Evolutionary conservation across 768 basidiomycete genomes (phyloP).

Genomic region (Mrakia blollopis): DNA sequence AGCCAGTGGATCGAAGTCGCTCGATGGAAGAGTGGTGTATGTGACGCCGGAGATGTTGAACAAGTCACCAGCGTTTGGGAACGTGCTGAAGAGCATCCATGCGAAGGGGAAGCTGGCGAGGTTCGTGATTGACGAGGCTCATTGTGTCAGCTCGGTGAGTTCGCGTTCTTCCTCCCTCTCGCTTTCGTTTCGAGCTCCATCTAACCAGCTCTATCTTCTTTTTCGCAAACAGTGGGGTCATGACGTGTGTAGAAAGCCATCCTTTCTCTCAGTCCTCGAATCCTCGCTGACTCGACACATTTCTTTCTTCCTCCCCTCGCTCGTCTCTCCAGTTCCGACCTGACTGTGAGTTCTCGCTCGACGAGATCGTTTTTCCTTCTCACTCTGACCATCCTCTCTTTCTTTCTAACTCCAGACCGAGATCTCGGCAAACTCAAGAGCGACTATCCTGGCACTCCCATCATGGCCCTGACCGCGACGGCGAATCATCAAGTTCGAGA

Average conservation of each 20-base stretch:
- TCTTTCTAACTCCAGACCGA: conserved; percentile 36
- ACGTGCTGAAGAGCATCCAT: conserved; percentile 59
- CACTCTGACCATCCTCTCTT: conserved; percentile 53
- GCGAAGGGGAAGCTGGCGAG: conserved; percentile 60
- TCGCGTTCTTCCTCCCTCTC: background rate
- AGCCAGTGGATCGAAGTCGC: background rate
- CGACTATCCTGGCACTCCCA: conserved; percentile 72
- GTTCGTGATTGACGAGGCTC: conserved; percentile 95
- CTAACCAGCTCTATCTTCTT: background rate
- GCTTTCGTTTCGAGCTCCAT: background rate
- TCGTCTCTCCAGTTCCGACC: conserved; percentile 38
- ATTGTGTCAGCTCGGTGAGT: conserved; percentile 63
- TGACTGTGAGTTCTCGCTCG: conserved; percentile 40
- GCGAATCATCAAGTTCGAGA: conserved; percentile 71
- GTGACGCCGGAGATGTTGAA: conserved; percentile 86
- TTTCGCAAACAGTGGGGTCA: conserved; percentile 69
- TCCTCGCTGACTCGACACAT: conserved; percentile 34
- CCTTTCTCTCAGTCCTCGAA: too few species aligned
- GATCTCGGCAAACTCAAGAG: conserved; percentile 61
- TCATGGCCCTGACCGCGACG: conserved; percentile 96
- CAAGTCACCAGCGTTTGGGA: conserved; percentile 56
- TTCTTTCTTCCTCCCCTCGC: conserved; percentile 50
- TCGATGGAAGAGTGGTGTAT: conserved; percentile 57
- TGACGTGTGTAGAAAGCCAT: conserved; percentile 62
- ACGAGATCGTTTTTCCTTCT: background rate